Base-by-base conservation (phyloP, 2,329 filamentous ascomycete genomes). In the Podosphaera xanthii region DNA sequence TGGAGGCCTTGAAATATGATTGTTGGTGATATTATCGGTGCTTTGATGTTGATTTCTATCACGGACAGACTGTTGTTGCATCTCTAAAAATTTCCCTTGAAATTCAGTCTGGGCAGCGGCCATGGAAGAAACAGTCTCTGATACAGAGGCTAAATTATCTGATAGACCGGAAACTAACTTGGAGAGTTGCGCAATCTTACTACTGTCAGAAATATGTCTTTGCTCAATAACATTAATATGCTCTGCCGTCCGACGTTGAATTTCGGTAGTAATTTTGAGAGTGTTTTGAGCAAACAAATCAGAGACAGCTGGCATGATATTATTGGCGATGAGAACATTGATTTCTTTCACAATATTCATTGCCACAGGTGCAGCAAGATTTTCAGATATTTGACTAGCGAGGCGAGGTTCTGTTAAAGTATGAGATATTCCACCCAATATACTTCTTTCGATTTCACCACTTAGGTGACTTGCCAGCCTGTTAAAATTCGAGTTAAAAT, bases 381-480 rank as follows among this genome's bases (percentile, higher is more conserved):
- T 78, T 58, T 94, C 87, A 3, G 84, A 78, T 59, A 96, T 80
- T 5, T 77, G 73, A 66, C 84, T 84, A 62, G 87, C 74, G 46
- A 92, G 75, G 56, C 90, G 83, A 9, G 82, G 81, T 63, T 84
- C 85, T 67, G 87, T 83, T 58, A 96, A 71, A 31, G 85, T 80
- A 63, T 81, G 79, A 54, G 75, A 73, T 60, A 94, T 74, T 8
- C 81, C 77, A 61, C 77, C 74, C 1, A 88, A 87, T 42, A 97
- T 74, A 42, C 77, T 72, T 60, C 77, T 77, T 67, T 85, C 83
- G 63, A 95, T 73, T 70, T 94, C 87, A 48, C 77, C 76, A n/a
- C 80, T 76, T 2, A 69, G 40, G 35, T 36, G 61, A 42, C 64
- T 62, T n/a, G 60, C 59, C 35, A 70, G 42, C 35, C 66, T 62